Evolutionary conservation across 345 rosid species (phyloP), one percentile per base, ranked within the genome.

Genomic region (Eucalyptus victrix): DNA sequence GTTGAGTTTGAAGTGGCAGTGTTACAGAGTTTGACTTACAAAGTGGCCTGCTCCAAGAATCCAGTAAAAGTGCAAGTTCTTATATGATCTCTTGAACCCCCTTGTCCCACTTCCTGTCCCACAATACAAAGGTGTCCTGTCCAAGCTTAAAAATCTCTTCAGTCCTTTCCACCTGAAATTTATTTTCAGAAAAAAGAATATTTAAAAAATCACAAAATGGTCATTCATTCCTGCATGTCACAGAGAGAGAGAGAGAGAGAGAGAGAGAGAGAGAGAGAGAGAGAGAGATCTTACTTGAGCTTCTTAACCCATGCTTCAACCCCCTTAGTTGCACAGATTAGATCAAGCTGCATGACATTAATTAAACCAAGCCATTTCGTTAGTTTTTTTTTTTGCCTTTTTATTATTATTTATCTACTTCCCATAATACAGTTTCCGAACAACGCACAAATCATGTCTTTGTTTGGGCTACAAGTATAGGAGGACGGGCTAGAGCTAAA

Each of bases 41-140:
- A 95, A 97, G 91, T 97, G 99, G 86, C 99, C 99, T n/a, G 99
- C 98, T 86, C 95, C 95, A 88, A 97, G 98, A 92, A 97, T 95
- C 99, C 99, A 97, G 89, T 93, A 97, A 24, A 97, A 97, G 54
- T 93, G 96, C 23, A 97, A 91, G 89, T 97, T 97, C 90, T 95
- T 93, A 93, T 93, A 95, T 4, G 98, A 94, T 90, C 93, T 97
- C 87, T 89, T 89, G 93, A 97, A 97, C 44, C 96, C 99, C 94
- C 89, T 95, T 62, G 97, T 96, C n/a, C 50, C 80, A 10, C 15
- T 51, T 13, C 69, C 95, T 6, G 49, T 89, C 53, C 93, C 96
- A 86, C 99, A 97, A 21, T 89, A 93, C 16, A 97, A 80, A 42
- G 98, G 92, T 28, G 90, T 93, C 91, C 99, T 93, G 16, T 90